These are phyloP conservation scores for Kentomonas sorsogonicus DNA, from an alignment of 208 protist species.

Conservation along the genomic window DNA sequence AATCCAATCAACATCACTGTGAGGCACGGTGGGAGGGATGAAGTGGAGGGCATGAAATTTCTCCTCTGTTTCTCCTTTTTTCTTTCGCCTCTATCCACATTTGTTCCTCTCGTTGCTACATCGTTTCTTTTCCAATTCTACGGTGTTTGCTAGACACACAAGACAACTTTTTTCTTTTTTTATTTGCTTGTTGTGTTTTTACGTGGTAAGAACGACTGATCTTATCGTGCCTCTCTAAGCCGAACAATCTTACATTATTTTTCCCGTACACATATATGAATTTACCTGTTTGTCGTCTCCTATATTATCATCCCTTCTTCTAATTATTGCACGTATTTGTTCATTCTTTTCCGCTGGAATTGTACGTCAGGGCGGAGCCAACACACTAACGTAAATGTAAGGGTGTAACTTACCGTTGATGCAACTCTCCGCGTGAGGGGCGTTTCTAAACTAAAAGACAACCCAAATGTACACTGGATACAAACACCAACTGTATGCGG, in stretches of 20 bases:
- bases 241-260: conserved; percentile 5
- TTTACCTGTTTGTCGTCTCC: neutral
- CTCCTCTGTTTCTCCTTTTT: conserved; percentile 4
- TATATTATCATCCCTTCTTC: neutral
- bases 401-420: neutral
- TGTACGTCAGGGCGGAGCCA: neutral
- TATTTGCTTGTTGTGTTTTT: too few species aligned
- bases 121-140: neutral
- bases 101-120: neutral
- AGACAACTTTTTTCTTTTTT: neutral
- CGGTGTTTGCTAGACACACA: neutral
- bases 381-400: too few species aligned
- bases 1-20: too few species aligned
- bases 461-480: too few species aligned
- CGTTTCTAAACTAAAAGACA: too few species aligned
- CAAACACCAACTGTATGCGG: too few species aligned
- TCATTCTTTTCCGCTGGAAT: conserved; percentile 1
- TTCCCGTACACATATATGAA: neutral
- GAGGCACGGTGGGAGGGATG: too few species aligned
- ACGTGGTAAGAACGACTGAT: too few species aligned
- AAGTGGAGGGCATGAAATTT: too few species aligned
- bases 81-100: neutral
- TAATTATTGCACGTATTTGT: conserved; percentile 7
- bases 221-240: conserved; percentile 1
- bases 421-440: too few species aligned